Evolutionary conservation across 2,329 filamentous ascomycete species (phyloP).

Genomic region (Penicillium sp.): DNA sequence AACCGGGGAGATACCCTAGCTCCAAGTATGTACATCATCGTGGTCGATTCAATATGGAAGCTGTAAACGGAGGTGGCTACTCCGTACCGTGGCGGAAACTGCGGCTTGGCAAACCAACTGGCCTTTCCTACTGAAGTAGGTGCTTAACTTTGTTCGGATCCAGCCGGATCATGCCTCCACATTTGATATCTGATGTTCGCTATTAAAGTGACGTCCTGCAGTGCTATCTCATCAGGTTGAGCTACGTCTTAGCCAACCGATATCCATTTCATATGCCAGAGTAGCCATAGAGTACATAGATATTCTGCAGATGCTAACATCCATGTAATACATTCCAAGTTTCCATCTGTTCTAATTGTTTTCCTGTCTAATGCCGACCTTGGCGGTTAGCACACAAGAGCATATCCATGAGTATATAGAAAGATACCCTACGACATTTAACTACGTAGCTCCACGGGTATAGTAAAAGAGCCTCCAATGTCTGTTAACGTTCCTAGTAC

Average conservation of each 20-base stretch:
- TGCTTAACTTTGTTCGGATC: background rate
- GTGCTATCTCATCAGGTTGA: background rate
- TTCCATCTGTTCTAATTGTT: too few relatives aligned
- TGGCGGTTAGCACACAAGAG: too few relatives aligned
- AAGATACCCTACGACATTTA: too few relatives aligned
- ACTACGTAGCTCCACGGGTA: too few relatives aligned
- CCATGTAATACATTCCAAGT: too few relatives aligned
- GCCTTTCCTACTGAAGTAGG: background rate
- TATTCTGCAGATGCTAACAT: too few relatives aligned
- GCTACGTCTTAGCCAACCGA: background rate
- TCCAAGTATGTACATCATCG: constrained; percentile 7
- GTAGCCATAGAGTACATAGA: too few relatives aligned
- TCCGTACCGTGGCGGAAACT: background rate
- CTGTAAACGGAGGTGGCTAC: background rate
- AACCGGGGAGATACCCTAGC: background rate
- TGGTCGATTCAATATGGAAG: background rate
- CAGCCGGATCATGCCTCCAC: background rate
- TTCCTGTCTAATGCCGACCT: too few relatives aligned
- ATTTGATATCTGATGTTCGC: background rate
- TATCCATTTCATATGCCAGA: too few relatives aligned
- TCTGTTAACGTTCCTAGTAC: too few relatives aligned
- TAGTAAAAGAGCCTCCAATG: too few relatives aligned
- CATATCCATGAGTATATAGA: too few relatives aligned
- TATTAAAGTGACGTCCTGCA: background rate
- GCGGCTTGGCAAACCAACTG: background rate